Base-by-base conservation (phyloP, 1,284 basidiomycete species). In the Neolentinus lepideus region DNA sequence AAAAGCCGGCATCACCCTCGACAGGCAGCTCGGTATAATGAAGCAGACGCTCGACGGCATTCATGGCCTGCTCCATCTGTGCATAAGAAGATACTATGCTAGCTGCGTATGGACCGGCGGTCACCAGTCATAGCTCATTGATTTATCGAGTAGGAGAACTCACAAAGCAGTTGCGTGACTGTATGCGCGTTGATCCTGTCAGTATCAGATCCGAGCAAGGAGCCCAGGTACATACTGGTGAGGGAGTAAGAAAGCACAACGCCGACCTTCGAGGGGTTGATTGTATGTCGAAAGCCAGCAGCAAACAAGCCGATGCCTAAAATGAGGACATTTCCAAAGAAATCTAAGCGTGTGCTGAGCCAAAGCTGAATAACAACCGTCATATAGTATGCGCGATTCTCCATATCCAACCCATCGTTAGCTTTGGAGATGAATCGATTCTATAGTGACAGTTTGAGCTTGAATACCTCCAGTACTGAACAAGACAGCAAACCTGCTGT, bases 51-150 rank as follows among this genome's bases (percentile, higher is more conserved):
- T 89, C 87, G 2, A 88, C 85, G 0, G 84, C 80, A 63, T 90
- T 85, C 80, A 86, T 85, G 61, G 85, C 83, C 64, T 85, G 83
- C 61, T 86, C 83, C 59, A 79, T 83, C 61, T 75, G 71, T 6
- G 83, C 82, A 64, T 78, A 84, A 54, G 75, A 75, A 0, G 77
- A 69, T 2, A 85, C 74, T 70, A 83, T 78, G 57, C 80, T 74
- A 1, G 47, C 47, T 50, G n/a, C 9, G n/a, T 6, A 43, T 50
- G 16, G 35, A 52, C 35, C 4, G 27, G 22, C 4, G 22, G 8
- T 25, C 22, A 50, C 12, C 6, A 26, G 6, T 29, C 21, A 33
- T 4, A 33, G 10, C 16, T 26, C 21, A 16, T 8, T 31, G 14
- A 27, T 54, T 19, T 21, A 27, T 51, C 29, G 48, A 9, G 43